Percentiles rank a stretch among this genome's conserved stretches.
phyloP scores from a whole-genome alignment of 192 early-diverging fungal species.

The Phycomyces nitens region DNA sequence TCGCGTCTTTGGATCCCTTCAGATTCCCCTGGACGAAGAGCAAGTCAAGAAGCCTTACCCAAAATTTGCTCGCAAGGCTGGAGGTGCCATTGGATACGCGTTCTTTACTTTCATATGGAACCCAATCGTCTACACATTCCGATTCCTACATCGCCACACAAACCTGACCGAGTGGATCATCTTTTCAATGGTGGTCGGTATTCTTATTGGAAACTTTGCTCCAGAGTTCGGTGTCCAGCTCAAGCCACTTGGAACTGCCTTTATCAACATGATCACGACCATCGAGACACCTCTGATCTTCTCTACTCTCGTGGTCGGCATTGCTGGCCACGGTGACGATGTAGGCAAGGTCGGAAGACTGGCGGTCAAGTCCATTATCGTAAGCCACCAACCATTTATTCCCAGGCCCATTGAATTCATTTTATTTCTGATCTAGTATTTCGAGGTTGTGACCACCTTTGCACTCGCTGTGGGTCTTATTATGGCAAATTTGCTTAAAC shows the following conservation, averaged over 20 bases:
- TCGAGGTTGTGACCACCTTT: conserved; percentile 59
- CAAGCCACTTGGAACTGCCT: conserved; percentile 46
- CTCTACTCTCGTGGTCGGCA: conserved; percentile 67
- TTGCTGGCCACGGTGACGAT: conserved; percentile 70
- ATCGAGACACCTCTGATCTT: conserved; percentile 66
- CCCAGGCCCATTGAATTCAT: neutral
- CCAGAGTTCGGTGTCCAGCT: conserved; percentile 40
- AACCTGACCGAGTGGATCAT: conserved; percentile 55
- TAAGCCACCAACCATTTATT: conserved; percentile 7
- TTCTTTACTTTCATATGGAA: conserved; percentile 5
- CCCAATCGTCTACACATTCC: conserved; percentile 17
- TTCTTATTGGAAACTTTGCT: conserved; percentile 47
- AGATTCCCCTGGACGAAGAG: neutral
- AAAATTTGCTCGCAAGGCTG: neutral
- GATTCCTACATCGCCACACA: conserved; percentile 30
- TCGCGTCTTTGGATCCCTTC: neutral
- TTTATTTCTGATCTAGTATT: conserved; percentile 42
- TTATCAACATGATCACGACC: conserved; percentile 51
- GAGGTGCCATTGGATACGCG: neutral
- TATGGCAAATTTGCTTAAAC: conserved; percentile 58
- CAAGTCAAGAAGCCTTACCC: conserved; percentile 6
- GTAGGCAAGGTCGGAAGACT: conserved; percentile 55
- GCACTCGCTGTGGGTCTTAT: conserved; percentile 66
- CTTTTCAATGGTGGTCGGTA: conserved; percentile 42
- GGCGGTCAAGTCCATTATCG: conserved; percentile 61